A percentile compares a stretch with the other conserved stretches of the same genome.
These are phyloP conservation scores for Xylaria grammica DNA, from an alignment of 495 filamentous ascomycete genomes.

Conservation along the genomic window DNA sequence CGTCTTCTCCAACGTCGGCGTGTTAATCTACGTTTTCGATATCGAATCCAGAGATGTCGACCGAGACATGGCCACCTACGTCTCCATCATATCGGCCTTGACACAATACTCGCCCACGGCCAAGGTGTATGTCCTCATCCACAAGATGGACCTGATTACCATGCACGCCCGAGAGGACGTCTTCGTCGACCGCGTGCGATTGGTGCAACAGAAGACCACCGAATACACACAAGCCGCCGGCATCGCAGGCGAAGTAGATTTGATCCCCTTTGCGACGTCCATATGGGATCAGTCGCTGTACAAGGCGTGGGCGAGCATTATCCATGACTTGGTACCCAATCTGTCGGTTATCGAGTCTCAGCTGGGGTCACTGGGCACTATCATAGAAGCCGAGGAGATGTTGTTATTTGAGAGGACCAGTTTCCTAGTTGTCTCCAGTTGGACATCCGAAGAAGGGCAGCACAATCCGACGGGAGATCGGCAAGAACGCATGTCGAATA, in stretches of 20 bases:
- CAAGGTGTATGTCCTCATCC: constrained; percentile 88
- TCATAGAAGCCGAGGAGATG: constrained; percentile 90
- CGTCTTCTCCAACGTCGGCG: constrained; percentile 95
- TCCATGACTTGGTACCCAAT: constrained; percentile 95
- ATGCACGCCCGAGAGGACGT: constrained; percentile 74
- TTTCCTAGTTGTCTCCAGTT: constrained; percentile 89
- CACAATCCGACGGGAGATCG: constrained; percentile 88
- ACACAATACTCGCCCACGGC: constrained; percentile 82
- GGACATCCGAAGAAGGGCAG: constrained; percentile 72
- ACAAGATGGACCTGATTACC: constrained; percentile 99
- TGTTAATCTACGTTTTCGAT: constrained; percentile 99
- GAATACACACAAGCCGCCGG: constrained; percentile 61
- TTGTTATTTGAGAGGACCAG: constrained; percentile 95
- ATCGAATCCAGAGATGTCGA: constrained; percentile 94
- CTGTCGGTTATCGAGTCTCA: constrained; percentile 86
- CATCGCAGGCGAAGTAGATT: constrained; percentile 52
- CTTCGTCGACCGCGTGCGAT: constrained; percentile 75
- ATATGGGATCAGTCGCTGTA: constrained; percentile 99
- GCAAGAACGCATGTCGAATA: constrained; percentile 92
- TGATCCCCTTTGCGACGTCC: constrained; percentile 82
- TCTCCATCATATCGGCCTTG: constrained; percentile 81
- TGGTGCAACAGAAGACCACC: constrained; percentile 76
- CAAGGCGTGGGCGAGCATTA: constrained; percentile 96
- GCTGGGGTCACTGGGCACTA: constrained; percentile 73
- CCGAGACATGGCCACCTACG: constrained; percentile 87